A percentile compares a stretch with the other conserved stretches of the same genome.
These are phyloP conservation scores for Domatiomyces globalis DNA, from an alignment of 2,329 filamentous ascomycete species.

Conservation along the genomic window DNA sequence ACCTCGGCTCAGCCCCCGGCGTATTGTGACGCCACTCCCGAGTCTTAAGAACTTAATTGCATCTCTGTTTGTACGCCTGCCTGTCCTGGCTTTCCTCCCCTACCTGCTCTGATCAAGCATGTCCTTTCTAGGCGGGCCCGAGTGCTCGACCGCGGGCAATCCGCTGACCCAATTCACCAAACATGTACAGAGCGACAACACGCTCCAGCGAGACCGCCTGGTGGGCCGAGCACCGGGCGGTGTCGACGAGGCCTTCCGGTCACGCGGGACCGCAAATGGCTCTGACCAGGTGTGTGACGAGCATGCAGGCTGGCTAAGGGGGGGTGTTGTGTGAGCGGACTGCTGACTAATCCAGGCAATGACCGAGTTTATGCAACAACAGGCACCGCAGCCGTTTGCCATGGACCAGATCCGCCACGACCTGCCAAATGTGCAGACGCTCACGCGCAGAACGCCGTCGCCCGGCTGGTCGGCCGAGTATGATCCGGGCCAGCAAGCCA, in stretches of 20 bases:
- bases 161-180: conserved; percentile 96
- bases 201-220: conserved; percentile 77
- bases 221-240: conserved; percentile 59
- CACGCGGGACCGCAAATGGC: conserved; percentile 49
- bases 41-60: too few species aligned
- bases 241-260: conserved; percentile 64
- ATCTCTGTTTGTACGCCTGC: too few species aligned
- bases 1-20: neutral
- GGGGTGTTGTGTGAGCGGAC: neutral
- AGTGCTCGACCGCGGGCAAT: conserved; percentile 93
- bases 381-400: conserved; percentile 42
- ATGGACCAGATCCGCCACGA: conserved; percentile 55
- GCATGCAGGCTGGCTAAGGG: neutral
- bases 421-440: conserved; percentile 39
- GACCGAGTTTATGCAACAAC: conserved; percentile 79
- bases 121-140: conserved; percentile 91
- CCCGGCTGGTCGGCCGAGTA: conserved; percentile 53
- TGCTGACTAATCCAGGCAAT: conserved; percentile 53
- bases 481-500: conserved; percentile 46
- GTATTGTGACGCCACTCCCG: too few species aligned
- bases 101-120: conserved; percentile 34
- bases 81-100: neutral
- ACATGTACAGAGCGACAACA: conserved; percentile 92
- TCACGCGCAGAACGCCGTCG: conserved; percentile 38
- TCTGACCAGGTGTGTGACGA: conserved; percentile 52